Base-by-base conservation (phyloP, 1,284 basidiomycete genomes). In the Naganishia sp. region DNA sequence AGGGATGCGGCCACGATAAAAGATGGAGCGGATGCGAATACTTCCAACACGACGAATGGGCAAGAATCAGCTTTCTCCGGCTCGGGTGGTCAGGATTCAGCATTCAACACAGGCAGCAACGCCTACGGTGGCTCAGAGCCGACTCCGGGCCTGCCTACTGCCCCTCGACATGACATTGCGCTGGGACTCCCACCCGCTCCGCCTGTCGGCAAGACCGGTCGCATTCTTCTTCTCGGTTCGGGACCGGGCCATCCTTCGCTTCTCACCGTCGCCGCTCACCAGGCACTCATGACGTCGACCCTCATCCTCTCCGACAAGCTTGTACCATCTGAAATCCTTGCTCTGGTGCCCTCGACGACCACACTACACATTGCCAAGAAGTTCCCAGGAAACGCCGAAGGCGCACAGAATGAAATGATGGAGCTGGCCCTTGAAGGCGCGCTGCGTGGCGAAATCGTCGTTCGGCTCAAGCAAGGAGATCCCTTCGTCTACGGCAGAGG, bases 381-480 rank as follows among this genome's bases (percentile, higher is more conserved):
- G 77, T 98, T 96, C 81, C 95, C 95, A 0, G 95, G 95, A 0
- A 98, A 98, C 74, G 92, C 94, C 1, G 95, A 98, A 63, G 88
- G 90, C 23, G 93, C 94, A 0, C 95, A 98, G 77, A 86, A 85
- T 54, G 95, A 98, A 80, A 86, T 98, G 82, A 95, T 97, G 90
- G 85, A 90, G 69, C 86, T 89, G 10, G 95, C 93, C 0, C 81
- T 96, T 2, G 88, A 89, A 58, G 93, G 88, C 11, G 92, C 91
- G 0, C 82, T 80, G 39, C 83, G 84, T 11, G 95, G 95, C 0
- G 82, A 93, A 73, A 89, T 86, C 2, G 94, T 99, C 39, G 90
- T 99, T 25, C 83, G 95, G 85, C 84, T 99, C 17, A 98, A 99
- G 81, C 95, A 98, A 83, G 95, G 95, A 32, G 95, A 98, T 77